Evolutionary conservation across 164 flowering plant species (phyloP).

Genomic region (Kingdonia uniflora): DNA sequence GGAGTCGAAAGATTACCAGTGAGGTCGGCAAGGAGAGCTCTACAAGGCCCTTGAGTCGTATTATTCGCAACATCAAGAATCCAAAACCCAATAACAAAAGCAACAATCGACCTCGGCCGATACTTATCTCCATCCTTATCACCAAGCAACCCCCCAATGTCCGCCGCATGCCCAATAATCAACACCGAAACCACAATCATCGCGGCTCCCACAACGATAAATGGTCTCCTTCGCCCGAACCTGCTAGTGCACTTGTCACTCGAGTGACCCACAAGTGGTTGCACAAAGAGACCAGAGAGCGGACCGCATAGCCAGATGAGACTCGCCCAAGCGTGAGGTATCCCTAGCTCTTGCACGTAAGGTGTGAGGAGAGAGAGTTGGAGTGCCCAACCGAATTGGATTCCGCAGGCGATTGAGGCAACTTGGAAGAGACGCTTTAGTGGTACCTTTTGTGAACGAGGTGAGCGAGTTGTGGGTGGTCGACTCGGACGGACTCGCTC

Average conservation of each 20-base stretch:
- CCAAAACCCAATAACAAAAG: conserved; percentile 89
- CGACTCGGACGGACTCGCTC: no score
- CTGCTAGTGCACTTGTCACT: conserved; percentile 75
- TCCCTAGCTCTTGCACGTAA: conserved; percentile 94
- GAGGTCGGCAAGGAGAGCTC: conserved; percentile 94
- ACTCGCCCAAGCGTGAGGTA: conserved; percentile 88
- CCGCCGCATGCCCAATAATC: conserved; percentile 66
- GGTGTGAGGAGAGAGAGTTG: conserved; percentile 92
- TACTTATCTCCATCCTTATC: conserved; percentile 23
- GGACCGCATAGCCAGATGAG: conserved; percentile 97
- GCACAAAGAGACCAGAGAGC: conserved; percentile 77
- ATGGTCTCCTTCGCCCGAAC: conserved; percentile 81
- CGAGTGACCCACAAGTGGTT: conserved; percentile 80
- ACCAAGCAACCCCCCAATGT: conserved; percentile 67
- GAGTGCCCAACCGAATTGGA: conserved; percentile 98
- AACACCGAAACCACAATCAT: conserved; percentile 49
- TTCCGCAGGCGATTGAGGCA: conserved; percentile 77
- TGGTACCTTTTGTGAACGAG: conserved; percentile 21
- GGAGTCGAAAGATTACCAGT: no score
- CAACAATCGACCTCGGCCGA: conserved; percentile 52
- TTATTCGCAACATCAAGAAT: conserved; percentile 90
- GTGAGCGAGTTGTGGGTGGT: neutral
- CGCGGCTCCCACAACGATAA: conserved; percentile 54
- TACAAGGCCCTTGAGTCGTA: conserved; percentile 86
- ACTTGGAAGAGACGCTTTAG: conserved; percentile 47